Percentiles rank a stretch among this genome's conserved stretches.
Evolutionary conservation across 179 eudicot genomes (phyloP).

Genomic region (Silene noctiflora): DNA sequence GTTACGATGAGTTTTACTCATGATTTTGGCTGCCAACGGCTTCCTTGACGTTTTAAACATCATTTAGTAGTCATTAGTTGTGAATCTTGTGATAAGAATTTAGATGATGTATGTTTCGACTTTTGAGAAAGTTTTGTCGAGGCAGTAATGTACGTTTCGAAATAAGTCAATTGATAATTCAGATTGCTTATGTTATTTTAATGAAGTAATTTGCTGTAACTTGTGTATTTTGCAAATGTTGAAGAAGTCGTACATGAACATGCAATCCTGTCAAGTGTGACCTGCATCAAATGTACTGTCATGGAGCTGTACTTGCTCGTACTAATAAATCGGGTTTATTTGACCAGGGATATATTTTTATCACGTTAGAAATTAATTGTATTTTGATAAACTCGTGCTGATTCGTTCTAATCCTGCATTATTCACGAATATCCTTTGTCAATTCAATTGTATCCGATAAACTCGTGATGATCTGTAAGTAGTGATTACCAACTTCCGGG

Average conservation of each 20-base stretch:
- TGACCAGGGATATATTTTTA: background rate
- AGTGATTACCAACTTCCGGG: no score
- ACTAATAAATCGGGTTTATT: background rate
- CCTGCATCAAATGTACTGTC: background rate
- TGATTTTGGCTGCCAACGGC: background rate
- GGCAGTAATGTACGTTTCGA: background rate
- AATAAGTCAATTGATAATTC: background rate
- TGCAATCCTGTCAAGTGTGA: slow-evolving; percentile 4
- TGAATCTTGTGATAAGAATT: no score
- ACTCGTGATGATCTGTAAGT: no score
- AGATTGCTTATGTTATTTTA: background rate
- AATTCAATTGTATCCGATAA: no score
- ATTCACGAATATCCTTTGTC: no score
- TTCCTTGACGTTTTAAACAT: background rate
- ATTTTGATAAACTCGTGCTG: no score
- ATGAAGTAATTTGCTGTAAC: background rate
- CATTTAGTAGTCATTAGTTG: background rate
- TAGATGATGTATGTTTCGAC: background rate
- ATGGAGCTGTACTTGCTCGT: slow-evolving; percentile 2
- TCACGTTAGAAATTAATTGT: background rate
- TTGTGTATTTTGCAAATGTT: background rate
- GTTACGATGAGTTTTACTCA: background rate
- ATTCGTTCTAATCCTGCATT: no score
- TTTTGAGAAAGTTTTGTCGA: background rate
- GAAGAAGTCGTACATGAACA: slow-evolving; percentile 2